Percentiles rank a stretch among this genome's conserved stretches.
Conservation (phyloP, 2,329 filamentous ascomycete species). For the Hirsutella minnesotensis region DNA sequence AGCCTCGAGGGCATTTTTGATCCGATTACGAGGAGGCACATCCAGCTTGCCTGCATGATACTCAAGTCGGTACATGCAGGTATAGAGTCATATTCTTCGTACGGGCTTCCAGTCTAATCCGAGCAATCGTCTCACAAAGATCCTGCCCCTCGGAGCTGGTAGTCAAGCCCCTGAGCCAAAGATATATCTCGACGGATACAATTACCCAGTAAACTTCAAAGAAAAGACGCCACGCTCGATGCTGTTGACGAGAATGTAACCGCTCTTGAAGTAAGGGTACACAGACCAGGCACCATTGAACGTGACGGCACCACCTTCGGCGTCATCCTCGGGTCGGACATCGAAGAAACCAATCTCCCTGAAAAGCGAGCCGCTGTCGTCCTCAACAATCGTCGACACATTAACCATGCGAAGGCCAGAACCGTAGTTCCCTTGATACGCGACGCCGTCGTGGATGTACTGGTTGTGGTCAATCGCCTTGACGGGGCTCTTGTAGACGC, state of each 20-base stretch:
- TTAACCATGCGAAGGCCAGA: constrained; percentile 28
- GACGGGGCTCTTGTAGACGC: constrained; percentile 25
- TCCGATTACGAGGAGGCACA: no score
- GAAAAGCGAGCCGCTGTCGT: constrained; percentile 26
- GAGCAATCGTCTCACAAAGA: no score
- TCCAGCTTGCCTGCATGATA: no score
- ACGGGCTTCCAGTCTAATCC: no score
- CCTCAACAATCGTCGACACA: constrained; percentile 16
- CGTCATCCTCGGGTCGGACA: constrained; percentile 33
- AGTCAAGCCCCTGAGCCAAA: no score
- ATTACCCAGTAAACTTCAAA: constrained; percentile 15
- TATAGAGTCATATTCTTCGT: no score
- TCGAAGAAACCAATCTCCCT: constrained; percentile 33
- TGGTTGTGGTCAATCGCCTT: constrained; percentile 34
- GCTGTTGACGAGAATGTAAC: constrained; percentile 32
- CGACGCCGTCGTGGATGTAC: constrained; percentile 27
- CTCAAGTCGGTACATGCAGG: no score
- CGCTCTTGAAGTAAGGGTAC: constrained; percentile 33
- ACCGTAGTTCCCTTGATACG: constrained; percentile 36
- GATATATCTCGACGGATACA: not conserved
- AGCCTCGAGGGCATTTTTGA: no score
- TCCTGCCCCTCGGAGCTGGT: no score
- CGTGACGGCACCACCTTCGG: constrained; percentile 27
- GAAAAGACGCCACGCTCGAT: constrained; percentile 36
- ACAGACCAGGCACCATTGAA: constrained; percentile 33